Evolutionary conservation across 805 yeast species (phyloP), one percentile per base, ranked within the genome.

Genomic region (Myxozyma vanderwaltii): DNA sequence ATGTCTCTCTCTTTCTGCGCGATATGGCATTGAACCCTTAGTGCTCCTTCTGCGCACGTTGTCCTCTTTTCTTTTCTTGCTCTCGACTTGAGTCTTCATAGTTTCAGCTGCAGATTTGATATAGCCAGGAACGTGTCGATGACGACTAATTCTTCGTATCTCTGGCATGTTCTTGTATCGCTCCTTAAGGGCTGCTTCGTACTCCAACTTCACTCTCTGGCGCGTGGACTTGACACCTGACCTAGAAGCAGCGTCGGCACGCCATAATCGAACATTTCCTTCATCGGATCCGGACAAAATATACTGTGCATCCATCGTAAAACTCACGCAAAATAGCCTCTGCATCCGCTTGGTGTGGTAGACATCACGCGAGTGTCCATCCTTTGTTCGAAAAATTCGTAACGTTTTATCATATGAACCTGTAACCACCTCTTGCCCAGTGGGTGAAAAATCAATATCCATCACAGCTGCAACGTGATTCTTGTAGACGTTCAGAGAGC

Each of bases 321-420:
- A 95, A 64, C 86, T 85, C 41, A 86, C 89, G 57, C 88, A 82
- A 74, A 91, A 89, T 10, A 94, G 88, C 60, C 92, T 86, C 76
- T 94, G 99, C 99, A 94, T 94, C 72, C 99, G 83, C 77, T 90
- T 91, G 13, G 99, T 94, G 70, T 94, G 99, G 73, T 94, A 94
- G 45, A 95, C 81, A 69, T 94, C 99, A 63, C 97, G 81, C 4
- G 96, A 88, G 74, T 92, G 98, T 38, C 99, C 98, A 63, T 87
- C 88, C 36, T 81, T 77, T 1, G 84, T 77, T 54, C 84, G 84
- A 75, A 76, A 94, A 19, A 94, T 84, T 67, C 99, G 81, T 31
- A 94, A 82, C 0, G 98, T 90, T 70, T 90, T 88, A 74, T 94
- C 99, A 72, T 92, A 94, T 0, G 97, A 88, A 17, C 97, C 97